phyloP scores from a whole-genome alignment of 2,329 filamentous ascomycete species.

The Cryoendolithus antarcticus region DNA sequence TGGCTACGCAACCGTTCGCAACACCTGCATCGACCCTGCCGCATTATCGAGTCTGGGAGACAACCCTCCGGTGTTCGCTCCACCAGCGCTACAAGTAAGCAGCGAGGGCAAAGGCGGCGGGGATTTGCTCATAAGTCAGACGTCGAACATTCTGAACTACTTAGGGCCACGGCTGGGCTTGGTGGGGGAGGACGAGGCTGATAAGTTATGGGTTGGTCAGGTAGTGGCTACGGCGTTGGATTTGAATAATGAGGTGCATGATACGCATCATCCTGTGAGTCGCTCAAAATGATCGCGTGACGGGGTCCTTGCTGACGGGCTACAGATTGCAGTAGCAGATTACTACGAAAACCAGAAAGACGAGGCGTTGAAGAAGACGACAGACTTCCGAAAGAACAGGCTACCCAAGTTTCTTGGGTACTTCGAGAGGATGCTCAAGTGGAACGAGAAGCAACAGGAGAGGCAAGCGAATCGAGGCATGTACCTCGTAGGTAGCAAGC shows the following conservation, averaged over 20 bases:
- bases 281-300: too few species aligned
- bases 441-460: conserved; percentile 41
- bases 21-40: conserved; percentile 26
- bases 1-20: conserved; percentile 41
- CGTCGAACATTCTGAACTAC: conserved; percentile 61
- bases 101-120: conserved; percentile 39
- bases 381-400: conserved; percentile 46
- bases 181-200: conserved; percentile 36
- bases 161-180: conserved; percentile 50
- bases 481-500: conserved; percentile 51
- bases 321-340: conserved; percentile 34
- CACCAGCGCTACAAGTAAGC: conserved; percentile 48
- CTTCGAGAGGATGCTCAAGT: conserved; percentile 53
- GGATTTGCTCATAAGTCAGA: conserved; percentile 53
- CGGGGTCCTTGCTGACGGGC: too few species aligned
- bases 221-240: conserved; percentile 60
- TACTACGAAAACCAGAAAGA: conserved; percentile 68
- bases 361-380: conserved; percentile 47
- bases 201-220: conserved; percentile 47
- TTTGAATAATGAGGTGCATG: conserved; percentile 59
- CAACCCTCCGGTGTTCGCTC: conserved; percentile 55
- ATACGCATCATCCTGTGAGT: conserved; percentile 55
- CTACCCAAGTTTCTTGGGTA: conserved; percentile 63
- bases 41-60: conserved; percentile 29
- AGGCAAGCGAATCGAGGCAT: conserved; percentile 38